A percentile compares a stretch with the other conserved stretches of the same genome.
phyloP scores from a whole-genome alignment of 441 rosid species.

The Gossypium laxum region DNA sequence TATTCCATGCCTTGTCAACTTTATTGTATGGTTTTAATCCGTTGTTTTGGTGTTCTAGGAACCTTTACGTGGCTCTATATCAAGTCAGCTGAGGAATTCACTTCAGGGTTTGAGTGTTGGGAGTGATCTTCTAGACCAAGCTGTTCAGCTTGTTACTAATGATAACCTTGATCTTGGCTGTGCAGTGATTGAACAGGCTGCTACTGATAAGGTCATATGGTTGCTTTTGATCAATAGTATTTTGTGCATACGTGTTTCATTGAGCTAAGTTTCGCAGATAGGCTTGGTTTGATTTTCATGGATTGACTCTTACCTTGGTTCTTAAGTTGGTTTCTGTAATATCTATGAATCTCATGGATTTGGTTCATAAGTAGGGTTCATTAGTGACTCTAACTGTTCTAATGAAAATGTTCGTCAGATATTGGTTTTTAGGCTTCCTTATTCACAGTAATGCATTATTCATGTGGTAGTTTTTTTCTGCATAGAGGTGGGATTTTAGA shows the following conservation, averaged over 20 bases:
- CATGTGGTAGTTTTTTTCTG: neutral
- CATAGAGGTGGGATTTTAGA: neutral
- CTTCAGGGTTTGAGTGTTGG: slow-evolving; percentile 59
- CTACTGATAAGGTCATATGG: slow-evolving; percentile 75
- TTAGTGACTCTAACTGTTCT: neutral
- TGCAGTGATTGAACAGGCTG: slow-evolving; percentile 95
- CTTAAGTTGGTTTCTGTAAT: neutral
- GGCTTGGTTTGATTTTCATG: neutral
- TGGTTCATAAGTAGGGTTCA: neutral
- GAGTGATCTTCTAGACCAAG: slow-evolving; percentile 70
- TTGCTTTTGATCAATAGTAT: neutral
- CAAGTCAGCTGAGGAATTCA: slow-evolving; percentile 68
- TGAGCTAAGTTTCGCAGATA: neutral
- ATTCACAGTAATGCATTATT: neutral
- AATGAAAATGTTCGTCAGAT: neutral
- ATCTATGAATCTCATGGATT: neutral
- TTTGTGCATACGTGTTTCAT: neutral
- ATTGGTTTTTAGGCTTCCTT: neutral
- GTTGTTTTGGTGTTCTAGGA: slow-evolving; percentile 44
- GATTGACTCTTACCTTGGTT: neutral
- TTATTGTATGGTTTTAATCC: slow-evolving; percentile 10
- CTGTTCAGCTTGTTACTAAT: slow-evolving; percentile 91
- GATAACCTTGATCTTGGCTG: slow-evolving; percentile 98
- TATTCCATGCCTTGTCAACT: neutral
- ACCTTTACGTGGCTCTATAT: slow-evolving; percentile 82